phyloP scores from a whole-genome alignment of 345 rosid species.

The Chamaenerion angustifolium region DNA sequence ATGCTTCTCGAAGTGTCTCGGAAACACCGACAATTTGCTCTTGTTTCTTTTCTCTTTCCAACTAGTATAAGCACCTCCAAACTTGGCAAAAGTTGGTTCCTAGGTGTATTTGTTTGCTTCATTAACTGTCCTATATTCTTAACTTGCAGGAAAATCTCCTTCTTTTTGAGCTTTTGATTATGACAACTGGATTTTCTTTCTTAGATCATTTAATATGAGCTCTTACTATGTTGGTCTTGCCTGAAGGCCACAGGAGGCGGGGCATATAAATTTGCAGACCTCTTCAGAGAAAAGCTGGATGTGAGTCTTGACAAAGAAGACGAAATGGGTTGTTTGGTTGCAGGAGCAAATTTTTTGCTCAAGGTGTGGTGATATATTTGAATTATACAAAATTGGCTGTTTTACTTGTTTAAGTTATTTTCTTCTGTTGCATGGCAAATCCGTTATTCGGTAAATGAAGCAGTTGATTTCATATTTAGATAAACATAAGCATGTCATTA shows the following conservation, averaged over 20 bases:
- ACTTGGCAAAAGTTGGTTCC: not conserved
- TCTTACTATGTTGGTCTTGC: slow-evolving; percentile 20
- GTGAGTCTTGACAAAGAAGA: slow-evolving; percentile 95
- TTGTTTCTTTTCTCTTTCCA: too few relatives aligned
- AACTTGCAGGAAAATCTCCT: not conserved
- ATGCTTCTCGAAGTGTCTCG: too few relatives aligned
- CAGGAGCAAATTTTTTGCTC: slow-evolving; percentile 96
- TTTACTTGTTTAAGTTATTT: too few relatives aligned
- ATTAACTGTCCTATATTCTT: not conserved
- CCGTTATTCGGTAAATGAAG: not conserved
- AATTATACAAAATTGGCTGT: not conserved
- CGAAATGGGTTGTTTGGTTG: slow-evolving; percentile 97
- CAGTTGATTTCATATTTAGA: not conserved
- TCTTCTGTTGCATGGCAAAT: not conserved
- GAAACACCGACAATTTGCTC: too few relatives aligned
- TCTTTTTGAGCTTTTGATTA: not conserved
- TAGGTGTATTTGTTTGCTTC: not conserved
- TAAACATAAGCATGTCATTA: too few relatives aligned
- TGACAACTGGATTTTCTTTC: not conserved
- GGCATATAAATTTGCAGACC: slow-evolving; percentile 81
- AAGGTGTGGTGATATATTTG: slow-evolving; percentile 31
- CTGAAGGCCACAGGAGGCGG: slow-evolving; percentile 99
- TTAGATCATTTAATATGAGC: slow-evolving; percentile 1
- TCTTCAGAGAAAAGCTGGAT: slow-evolving; percentile 91
- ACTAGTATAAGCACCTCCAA: too few relatives aligned